Evolutionary conservation across 306 rosid species (phyloP), one percentile per base, ranked within the genome.

Genomic region (Betula pendula): DNA sequence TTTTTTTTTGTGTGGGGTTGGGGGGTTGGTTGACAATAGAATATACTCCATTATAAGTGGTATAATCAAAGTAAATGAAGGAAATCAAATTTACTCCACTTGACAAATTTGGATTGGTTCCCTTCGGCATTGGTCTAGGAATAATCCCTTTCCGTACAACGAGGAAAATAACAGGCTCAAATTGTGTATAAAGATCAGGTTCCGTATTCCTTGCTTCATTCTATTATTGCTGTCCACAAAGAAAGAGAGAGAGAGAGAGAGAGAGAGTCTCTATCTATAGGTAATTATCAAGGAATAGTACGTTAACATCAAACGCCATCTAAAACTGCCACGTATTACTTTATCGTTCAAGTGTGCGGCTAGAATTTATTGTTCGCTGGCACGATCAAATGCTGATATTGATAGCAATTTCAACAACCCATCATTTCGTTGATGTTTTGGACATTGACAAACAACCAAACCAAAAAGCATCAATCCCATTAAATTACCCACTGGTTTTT

Each of bases 141-240:
- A 59, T 59, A 59, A 59, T 59, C 40, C 59, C 27, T n/a, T 25
- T 52, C 25, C 7, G 15, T 1, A 38, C 66, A 29, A 59, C 10
- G 2, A 3, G 40, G 66, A 27, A 59, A 59, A 27, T 59, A 19
- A 27, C 38, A 59, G 33, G 6, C 8, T 59, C 67, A 59, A 27
- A 10, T 25, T 59, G 38, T 38, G 40, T 13, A 59, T 27, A 14
- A 59, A 59, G 67, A 59, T 59, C 17, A 59, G 16, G 67, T 59
- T 60, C 59, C 70, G 59, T 17, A 74, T 74, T 44, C 78, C 66
- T 60, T 58, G 50, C 60, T 45, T 29, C 3, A n/a, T n/a, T n/a
- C n/a, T n/a, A n/a, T n/a, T n/a, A n/a, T n/a, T n/a, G n/a, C n/a
- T n/a, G n/a, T n/a, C n/a, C n/a, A n/a, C n/a, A n/a, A n/a, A n/a